Base-by-base conservation (phyloP, 768 basidiomycete genomes). In the Boletus rex-veris region DNA sequence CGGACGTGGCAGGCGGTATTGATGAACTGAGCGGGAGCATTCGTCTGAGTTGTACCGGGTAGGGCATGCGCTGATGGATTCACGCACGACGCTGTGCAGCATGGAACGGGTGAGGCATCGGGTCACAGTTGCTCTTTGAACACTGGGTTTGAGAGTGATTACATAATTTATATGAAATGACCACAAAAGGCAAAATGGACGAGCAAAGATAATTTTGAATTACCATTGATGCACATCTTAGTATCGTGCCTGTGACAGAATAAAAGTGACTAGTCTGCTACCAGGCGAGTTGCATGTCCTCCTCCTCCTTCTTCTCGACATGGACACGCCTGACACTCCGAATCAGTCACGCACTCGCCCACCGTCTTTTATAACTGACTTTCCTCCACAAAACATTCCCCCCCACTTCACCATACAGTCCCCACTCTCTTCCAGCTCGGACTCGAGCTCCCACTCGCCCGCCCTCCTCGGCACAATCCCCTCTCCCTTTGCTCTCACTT, bases 1-100 rank as follows among this genome's bases (percentile, higher is more conserved):
- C 11, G 79, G 83, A 41, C 74, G 86, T 41, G 55, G 63, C 59
- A 77, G 85, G 71, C 77, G 80, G 61, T 84, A 81, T 63, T 84
- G 51, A 55, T 28, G 26, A 30, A 80, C 63, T 84, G 51, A 55
- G 19, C 26, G 18, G 7, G 48, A n/a, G 24, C 24, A 9, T 16
- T 24, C 14, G 26, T 28, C 37, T 45, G 45, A 45, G 28, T 39
- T 16, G 16, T 16, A 33, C 21, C 15, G 19, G 5, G 45, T n/a
- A 24, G 51, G 50, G 35, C 50, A 55, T 45, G 51, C 24, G 45
- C 33, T 54, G 58, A 51, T 55, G 21, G 55, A 57, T 30, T 43
- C 46, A 28, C 28, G 28, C 28, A 38, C 45, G 53, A 57, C 45
- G 48, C 10, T 26, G 31, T 64, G 66, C 64, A 68, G 59, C 67